Percentiles rank a stretch among this genome's conserved stretches.
Evolutionary conservation across 306 rosid genomes (phyloP).

Genomic region (Glycyrrhiza uralensis): DNA sequence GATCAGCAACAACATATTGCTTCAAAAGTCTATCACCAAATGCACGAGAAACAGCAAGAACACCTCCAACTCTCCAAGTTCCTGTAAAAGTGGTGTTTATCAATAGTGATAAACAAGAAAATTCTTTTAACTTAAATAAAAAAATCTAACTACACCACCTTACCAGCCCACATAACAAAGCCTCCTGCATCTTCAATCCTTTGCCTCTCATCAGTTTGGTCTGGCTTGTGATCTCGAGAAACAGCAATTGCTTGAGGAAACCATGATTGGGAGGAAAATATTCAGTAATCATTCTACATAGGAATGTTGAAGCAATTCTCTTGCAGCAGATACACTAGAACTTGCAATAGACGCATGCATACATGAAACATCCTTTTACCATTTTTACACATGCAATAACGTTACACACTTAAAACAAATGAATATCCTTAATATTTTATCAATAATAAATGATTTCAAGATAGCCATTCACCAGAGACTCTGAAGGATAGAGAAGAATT

Average conservation of each 20-base stretch:
- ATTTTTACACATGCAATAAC: neutral
- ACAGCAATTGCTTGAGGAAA: slow-evolving; percentile 79
- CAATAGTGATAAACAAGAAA: neutral
- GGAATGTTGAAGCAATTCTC: neutral
- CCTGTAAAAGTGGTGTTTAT: slow-evolving; percentile 43
- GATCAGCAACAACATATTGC: slow-evolving; percentile 98
- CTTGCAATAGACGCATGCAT: neutral
- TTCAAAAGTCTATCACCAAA: slow-evolving; percentile 94
- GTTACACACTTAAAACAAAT: neutral
- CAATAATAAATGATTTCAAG: neutral
- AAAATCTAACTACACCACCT: slow-evolving; percentile 1
- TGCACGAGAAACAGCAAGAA: slow-evolving; percentile 98
- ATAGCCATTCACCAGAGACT: neutral
- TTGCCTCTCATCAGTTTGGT: slow-evolving; percentile 95
- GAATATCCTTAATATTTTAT: neutral
- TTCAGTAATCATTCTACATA: neutral
- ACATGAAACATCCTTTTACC: neutral
- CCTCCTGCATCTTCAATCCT: slow-evolving; percentile 96
- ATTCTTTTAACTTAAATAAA: neutral
- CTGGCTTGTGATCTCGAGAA: slow-evolving; percentile 98
- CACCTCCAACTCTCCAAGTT: slow-evolving; percentile 99
- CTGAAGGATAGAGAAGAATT: neutral
- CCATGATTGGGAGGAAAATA: slow-evolving; percentile 6
- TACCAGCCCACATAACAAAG: slow-evolving; percentile 99
- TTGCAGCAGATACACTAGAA: neutral